Evolutionary conservation across 768 basidiomycete species (phyloP), one percentile per base, ranked within the genome.

Genomic region (Pulveroboletus ravenelii): DNA sequence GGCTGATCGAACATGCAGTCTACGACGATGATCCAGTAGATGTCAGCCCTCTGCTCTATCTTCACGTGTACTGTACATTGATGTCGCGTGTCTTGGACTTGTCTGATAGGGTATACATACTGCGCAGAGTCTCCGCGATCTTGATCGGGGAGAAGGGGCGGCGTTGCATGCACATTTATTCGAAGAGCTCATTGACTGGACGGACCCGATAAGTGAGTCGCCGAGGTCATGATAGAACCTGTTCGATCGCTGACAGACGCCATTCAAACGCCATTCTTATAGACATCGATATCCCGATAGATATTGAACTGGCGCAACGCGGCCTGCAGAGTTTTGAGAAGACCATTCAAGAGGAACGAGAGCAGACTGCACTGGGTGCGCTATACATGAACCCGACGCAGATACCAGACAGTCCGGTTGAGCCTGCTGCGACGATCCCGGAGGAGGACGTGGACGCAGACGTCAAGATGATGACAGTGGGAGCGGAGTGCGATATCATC

Each of bases 1-100:
- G 81, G 69, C 69, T 83, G 66, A 93, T 93, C 72, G 88, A 91
- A 73, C 81, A 79, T 62, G 89, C 91, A 57, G 75, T 91, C 61
- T 93, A 93, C 73, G 91, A 91, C 60, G 90, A 91, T 69, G 91
- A 92, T 76, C 81, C 82, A 62, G 75, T 80, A 74, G 85, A 88
- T 78, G 90, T 91, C 80, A 84, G 88, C 80, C 61, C 62, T 61
- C 60, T 73, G 72, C 67, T 73, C 62, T 69, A 64, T 69, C 67
- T 69, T 69, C 63, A 63, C 56, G 60, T 59, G 60, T 73, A 75
- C 65, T 62, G 61, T 74, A 80, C 73, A 72, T 82, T 82, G 78
- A 81, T 75, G 60, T 65, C 57, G 67, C 62, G 60, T 63, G 65
- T 65, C 63, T 51, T 60, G 61, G 57, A 51, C 51, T 64, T 58